Evolutionary conservation across 1,284 basidiomycete species (phyloP).

Genomic region (Agaricales sp.): DNA sequence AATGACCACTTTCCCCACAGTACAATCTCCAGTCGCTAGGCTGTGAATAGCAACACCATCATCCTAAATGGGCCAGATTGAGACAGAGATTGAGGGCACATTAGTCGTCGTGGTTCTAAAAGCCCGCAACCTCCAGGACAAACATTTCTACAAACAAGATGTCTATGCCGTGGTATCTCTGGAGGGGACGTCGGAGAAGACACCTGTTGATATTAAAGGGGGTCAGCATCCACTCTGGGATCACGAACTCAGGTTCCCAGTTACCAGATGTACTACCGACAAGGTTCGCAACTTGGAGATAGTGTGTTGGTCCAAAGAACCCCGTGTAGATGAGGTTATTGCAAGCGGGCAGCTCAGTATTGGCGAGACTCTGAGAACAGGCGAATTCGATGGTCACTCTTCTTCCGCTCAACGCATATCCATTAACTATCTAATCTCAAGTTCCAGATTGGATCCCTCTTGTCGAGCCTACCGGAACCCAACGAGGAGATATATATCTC

Average conservation of each 20-base stretch:
- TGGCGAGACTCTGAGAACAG: conserved; percentile 51
- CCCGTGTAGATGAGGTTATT: conserved; percentile 43
- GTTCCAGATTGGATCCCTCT: conserved; percentile 58
- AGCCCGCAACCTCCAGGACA: conserved; percentile 60
- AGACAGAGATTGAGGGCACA: conserved; percentile 36
- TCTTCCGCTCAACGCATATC: conserved; percentile 2
- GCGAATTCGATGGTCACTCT: conserved; percentile 66
- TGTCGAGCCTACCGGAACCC: conserved; percentile 33
- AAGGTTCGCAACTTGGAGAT: conserved; percentile 49
- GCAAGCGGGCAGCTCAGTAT: conserved; percentile 58
- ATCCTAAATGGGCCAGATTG: no score
- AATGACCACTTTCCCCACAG: no score
- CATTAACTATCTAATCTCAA: conserved; percentile 3
- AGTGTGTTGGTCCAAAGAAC: conserved; percentile 56
- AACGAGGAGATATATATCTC: conserved; percentile 63
- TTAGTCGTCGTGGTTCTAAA: conserved; percentile 68
- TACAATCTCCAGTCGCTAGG: no score
- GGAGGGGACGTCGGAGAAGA: conserved; percentile 22
- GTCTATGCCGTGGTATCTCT: conserved; percentile 46
- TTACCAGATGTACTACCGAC: conserved; percentile 34
- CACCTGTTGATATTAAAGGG: conserved; percentile 17
- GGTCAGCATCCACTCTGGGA: conserved; percentile 77
- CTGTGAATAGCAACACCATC: no score
- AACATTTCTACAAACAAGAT: conserved; percentile 72
- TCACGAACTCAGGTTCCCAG: conserved; percentile 52